Conservation (phyloP, 2,329 filamentous ascomycete genomes). For the Thelonectria rubi region DNA sequence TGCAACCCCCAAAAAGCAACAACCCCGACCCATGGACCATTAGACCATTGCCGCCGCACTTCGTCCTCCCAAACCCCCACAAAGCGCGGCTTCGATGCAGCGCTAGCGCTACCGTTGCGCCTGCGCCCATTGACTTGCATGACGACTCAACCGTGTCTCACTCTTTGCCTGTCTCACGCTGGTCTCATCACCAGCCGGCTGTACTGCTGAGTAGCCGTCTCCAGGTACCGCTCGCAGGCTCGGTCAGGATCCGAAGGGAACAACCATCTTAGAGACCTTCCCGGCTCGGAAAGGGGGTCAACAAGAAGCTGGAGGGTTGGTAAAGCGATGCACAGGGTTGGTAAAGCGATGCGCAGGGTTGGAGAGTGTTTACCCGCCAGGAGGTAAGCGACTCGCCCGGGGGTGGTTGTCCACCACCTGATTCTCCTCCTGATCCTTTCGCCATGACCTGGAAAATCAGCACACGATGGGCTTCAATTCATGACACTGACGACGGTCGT, state of each 20-base stretch:
- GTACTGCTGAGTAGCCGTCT: conserved; percentile 27
- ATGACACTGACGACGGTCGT: conserved; percentile 13
- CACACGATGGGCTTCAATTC: conserved; percentile 22
- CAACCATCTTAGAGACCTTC: conserved; percentile 6
- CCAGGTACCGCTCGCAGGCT: conserved; percentile 30
- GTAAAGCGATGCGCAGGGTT: conserved; percentile 14
- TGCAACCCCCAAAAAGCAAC: conserved; percentile 26
- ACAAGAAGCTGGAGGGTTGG: background rate
- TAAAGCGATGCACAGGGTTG: conserved; percentile 9
- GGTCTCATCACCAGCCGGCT: conserved; percentile 28
- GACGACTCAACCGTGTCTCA: conserved; percentile 27
- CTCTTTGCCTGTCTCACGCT: background rate
- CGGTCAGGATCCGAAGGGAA: conserved; percentile 41
- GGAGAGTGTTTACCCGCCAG: conserved; percentile 17
- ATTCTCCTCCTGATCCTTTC: conserved; percentile 17
- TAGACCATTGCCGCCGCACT: conserved; percentile 23
- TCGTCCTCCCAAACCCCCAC: conserved; percentile 29
- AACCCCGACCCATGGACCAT: background rate
- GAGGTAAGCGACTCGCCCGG: conserved; percentile 18
- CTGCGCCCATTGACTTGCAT: conserved; percentile 33
- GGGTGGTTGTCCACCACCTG: conserved; percentile 18
- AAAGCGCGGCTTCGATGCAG: conserved; percentile 34
- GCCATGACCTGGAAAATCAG: conserved; percentile 8
- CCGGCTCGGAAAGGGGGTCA: conserved; percentile 13
- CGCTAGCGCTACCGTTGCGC: conserved; percentile 33